Evolutionary conservation across 345 rosid species (phyloP), one percentile per base, ranked within the genome.

Genomic region (Corchorus capsularis): DNA sequence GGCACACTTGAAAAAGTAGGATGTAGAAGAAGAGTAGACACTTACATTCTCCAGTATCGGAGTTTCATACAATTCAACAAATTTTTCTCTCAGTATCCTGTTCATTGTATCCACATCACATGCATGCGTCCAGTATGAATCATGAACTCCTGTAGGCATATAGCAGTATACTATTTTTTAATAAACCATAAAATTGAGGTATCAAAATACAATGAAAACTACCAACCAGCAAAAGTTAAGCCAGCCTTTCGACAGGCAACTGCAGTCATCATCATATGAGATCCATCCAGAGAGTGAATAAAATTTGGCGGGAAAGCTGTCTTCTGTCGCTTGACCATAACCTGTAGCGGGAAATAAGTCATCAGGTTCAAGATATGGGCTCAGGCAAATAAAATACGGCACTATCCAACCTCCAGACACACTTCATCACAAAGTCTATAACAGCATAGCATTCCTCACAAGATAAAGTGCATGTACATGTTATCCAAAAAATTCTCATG

Each of bases 231-330:
- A 75, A 96, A 96, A 77, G 75, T 90, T 79, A 96, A 61, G 81
- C 98, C 97, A 68, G 91, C 92, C 76, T 63, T 83, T 82, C 84
- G 88, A 87, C 99, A 94, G 76, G 98, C 93, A 79, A 90, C 81
- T 63, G 97, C 97, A 76, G 98, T 96, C 99, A 96, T 94, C 99
- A 96, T 96, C 99, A 96, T 96, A 81, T 96, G 99, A 76, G 98
- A 92, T 62, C 98, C 94, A 79, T 96, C 99, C 20, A 96, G 94
- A 64, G 97, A 96, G 85, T 96, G 99, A 55, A 96, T 93, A 85
- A 92, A 96, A 85, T 96, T 96, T 74, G 99, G 99, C 52, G 98
- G 97, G 78, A 96, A 96, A 69, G 99, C 98, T 39, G 99, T 96
- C 81, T 89, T 84, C 78, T 96, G 99, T 69, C 97, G 81, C 85